Evolutionary conservation across 2,329 filamentous ascomycete species (phyloP).

Genomic region (Alternaria gansuensis): DNA sequence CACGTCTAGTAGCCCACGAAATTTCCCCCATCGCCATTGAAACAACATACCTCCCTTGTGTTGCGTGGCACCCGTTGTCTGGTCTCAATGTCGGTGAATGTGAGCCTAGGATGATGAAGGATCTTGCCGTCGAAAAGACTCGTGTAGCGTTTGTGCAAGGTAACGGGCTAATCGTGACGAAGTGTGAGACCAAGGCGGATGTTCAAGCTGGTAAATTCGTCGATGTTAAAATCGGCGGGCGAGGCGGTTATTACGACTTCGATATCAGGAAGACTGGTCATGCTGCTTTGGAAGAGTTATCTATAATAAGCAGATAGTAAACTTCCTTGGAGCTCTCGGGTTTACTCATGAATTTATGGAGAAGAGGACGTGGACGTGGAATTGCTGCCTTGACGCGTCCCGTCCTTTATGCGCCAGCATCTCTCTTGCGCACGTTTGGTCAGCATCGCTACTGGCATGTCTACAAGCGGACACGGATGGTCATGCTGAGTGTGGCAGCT

Average conservation of each 20-base stretch:
- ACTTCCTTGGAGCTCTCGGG: too few species aligned
- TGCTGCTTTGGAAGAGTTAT: not conserved
- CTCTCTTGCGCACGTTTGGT: not conserved
- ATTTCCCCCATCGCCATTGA: not conserved
- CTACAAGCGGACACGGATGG: not conserved
- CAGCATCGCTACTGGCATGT: not conserved
- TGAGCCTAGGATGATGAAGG: not conserved
- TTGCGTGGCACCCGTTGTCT: slow-evolving; percentile 5
- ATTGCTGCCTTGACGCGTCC: slow-evolving; percentile 2
- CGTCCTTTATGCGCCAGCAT: not conserved
- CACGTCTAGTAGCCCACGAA: not conserved
- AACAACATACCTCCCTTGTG: slow-evolving; percentile 1
- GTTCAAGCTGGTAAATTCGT: not conserved
- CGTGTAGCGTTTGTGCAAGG: not conserved
- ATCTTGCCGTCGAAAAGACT: slow-evolving; percentile 12
- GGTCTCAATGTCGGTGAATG: slow-evolving; percentile 10
- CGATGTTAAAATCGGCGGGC: slow-evolving; percentile 10
- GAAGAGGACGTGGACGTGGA: not conserved
- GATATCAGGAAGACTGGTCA: not conserved
- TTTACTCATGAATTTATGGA: not conserved
- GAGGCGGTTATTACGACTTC: slow-evolving; percentile 7
- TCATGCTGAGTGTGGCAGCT: not conserved
- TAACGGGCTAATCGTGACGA: not conserved
- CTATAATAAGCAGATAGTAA: not conserved
- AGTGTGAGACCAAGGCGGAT: slow-evolving; percentile 6